Evolutionary conservation across 148 eudicot species (phyloP).

Genomic region (Fagopyrum esculentum): DNA sequence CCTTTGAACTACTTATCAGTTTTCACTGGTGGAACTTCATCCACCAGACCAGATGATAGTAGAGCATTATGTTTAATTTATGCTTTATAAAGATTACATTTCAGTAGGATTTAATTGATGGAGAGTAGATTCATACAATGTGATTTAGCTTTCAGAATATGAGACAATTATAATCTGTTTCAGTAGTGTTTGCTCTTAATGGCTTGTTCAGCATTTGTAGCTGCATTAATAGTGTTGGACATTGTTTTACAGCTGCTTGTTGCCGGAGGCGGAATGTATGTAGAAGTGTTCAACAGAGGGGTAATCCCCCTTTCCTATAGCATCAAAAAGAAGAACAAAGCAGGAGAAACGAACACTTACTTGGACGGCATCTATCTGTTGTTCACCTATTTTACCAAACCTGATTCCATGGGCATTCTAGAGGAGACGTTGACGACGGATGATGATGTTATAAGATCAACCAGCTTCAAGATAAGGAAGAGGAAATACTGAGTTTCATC

Average conservation of each 20-base stretch:
- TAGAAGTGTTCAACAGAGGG: constrained; percentile 88
- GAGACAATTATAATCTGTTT: not conserved
- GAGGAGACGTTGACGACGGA: constrained; percentile 42
- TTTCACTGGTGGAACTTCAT: too few relatives aligned
- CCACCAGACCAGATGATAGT: too few relatives aligned
- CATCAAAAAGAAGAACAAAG: constrained; percentile 86
- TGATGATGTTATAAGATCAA: constrained; percentile 65
- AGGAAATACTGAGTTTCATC: constrained; percentile 34
- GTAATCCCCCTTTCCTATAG: constrained; percentile 85
- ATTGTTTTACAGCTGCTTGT: constrained; percentile 54
- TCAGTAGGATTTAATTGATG: not conserved
- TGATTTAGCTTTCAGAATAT: not conserved
- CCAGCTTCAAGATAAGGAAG: constrained; percentile 70
- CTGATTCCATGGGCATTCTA: constrained; percentile 57
- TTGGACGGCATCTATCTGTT: constrained; percentile 89
- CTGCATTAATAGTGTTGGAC: too few relatives aligned
- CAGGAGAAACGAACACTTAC: constrained; percentile 80
- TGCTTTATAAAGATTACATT: not conserved
- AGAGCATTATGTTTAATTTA: not conserved
- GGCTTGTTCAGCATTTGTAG: not conserved
- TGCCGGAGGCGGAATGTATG: constrained; percentile 79
- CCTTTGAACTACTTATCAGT: too few relatives aligned
- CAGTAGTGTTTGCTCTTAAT: not conserved
- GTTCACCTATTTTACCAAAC: constrained; percentile 87
- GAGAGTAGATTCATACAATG: not conserved